Conservation (phyloP, 352 stramenopile species). For the Pythium pyrilobum region DNA sequence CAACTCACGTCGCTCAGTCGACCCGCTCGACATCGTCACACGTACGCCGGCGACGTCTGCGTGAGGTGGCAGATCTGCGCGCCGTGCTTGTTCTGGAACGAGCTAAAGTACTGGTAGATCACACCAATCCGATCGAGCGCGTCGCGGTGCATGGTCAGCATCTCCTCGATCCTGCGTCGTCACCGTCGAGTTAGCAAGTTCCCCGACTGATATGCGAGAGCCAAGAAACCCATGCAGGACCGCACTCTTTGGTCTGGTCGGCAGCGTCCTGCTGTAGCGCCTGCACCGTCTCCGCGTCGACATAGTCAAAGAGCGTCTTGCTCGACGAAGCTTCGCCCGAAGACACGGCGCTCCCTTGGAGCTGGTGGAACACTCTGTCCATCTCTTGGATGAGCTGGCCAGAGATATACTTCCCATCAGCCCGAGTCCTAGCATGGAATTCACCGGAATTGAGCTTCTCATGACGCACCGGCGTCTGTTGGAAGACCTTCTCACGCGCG, state of each 20-base stretch:
- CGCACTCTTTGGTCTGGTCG: slow-evolving; percentile 64
- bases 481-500: slow-evolving; percentile 48
- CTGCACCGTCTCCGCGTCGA: slow-evolving; percentile 77
- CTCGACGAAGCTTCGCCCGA: slow-evolving; percentile 24
- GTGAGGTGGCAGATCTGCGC: slow-evolving; percentile 27
- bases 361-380: slow-evolving; percentile 65
- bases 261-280: slow-evolving; percentile 70
- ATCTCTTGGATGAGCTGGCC: slow-evolving; percentile 74
- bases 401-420: no score
- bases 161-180: slow-evolving; percentile 53
- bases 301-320: slow-evolving; percentile 83
- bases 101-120: slow-evolving; percentile 63
- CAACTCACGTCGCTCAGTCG: slow-evolving; percentile 1
- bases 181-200: not conserved
- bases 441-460: no score
- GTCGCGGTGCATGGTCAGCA: slow-evolving; percentile 53
- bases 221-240: not conserved
- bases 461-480: slow-evolving; percentile 41
- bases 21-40: no score
- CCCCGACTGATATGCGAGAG: not conserved
- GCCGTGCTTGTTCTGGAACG: slow-evolving; percentile 40
- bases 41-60: slow-evolving; percentile 18
- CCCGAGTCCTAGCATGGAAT: no score
- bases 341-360: slow-evolving; percentile 33
- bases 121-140: slow-evolving; percentile 48